Conservation (phyloP, 768 basidiomycete genomes). For the Porpolomopsis calyptriformis region DNA sequence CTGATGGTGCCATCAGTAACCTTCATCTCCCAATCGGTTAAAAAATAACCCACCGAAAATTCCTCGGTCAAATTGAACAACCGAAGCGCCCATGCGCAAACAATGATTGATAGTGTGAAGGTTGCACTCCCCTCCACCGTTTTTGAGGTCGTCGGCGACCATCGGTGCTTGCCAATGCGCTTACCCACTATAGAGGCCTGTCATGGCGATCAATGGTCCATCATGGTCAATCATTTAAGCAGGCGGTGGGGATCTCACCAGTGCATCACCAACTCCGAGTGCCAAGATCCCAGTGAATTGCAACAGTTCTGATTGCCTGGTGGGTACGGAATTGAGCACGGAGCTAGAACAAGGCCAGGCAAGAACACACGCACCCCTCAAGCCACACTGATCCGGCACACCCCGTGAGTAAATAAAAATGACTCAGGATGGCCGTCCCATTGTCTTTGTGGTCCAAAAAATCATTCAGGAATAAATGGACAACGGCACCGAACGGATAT, state of each 20-base stretch:
- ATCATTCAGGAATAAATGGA: slow-evolving; percentile 96
- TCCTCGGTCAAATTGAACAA: slow-evolving; percentile 54
- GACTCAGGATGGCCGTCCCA: slow-evolving; percentile 92
- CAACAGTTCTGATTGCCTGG: slow-evolving; percentile 33
- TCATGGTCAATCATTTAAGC: neutral
- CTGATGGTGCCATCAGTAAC: slow-evolving; percentile 28
- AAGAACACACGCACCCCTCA: slow-evolving; percentile 58
- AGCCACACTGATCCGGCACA: slow-evolving; percentile 94
- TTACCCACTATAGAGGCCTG: slow-evolving; percentile 92
- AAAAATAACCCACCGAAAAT: slow-evolving; percentile 57
- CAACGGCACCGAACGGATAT: slow-evolving; percentile 86
- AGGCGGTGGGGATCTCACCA: slow-evolving; percentile 43
- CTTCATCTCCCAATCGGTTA: neutral
- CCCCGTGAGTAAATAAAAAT: slow-evolving; percentile 93
- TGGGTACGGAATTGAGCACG: neutral
- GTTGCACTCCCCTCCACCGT: slow-evolving; percentile 88
- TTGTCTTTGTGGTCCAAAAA: slow-evolving; percentile 92
- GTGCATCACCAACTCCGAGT: slow-evolving; percentile 86
- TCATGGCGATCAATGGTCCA: too few species aligned
- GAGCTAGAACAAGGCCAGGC: slow-evolving; percentile 2
- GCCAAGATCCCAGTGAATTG: slow-evolving; percentile 81
- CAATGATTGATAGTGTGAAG: slow-evolving; percentile 61
- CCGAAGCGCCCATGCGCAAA: slow-evolving; percentile 61
- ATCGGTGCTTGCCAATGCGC: slow-evolving; percentile 66
- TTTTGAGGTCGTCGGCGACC: slow-evolving; percentile 78